phyloP scores from a whole-genome alignment of 2,329 filamentous ascomycete genomes.

The Colletotrichum kahawae region DNA sequence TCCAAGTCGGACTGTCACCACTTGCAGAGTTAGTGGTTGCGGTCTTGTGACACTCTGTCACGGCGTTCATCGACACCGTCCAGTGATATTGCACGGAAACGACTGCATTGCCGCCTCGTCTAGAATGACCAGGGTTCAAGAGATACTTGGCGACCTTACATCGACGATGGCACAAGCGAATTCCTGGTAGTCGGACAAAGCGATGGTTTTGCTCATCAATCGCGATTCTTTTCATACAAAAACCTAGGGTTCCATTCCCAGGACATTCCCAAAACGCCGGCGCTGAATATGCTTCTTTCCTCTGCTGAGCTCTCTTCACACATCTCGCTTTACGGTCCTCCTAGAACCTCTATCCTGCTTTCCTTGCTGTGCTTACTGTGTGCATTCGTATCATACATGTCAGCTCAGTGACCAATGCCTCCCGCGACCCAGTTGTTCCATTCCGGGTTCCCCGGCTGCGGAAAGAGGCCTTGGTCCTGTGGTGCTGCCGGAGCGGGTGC shows the following conservation, averaged over 20 bases:
- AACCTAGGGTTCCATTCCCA: background rate
- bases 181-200: background rate
- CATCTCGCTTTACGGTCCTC: background rate
- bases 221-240: background rate
- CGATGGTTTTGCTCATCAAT: background rate
- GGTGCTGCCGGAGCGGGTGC: conserved; percentile 33
- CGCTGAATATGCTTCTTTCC: conserved; percentile 16
- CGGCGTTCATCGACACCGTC: background rate
- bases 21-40: background rate
- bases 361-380: background rate
- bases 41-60: background rate
- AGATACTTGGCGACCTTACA: background rate
- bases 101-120: background rate
- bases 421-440: conserved; percentile 69
- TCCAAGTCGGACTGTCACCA: background rate
- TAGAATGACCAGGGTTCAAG: background rate
- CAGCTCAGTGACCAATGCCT: conserved; percentile 64
- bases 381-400: background rate
- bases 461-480: conserved; percentile 34
- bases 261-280: background rate
- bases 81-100: background rate
- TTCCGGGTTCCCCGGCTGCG: conserved; percentile 69
- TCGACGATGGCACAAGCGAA: background rate
- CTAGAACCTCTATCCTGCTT: background rate
- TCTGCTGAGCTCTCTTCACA: background rate